Base-by-base conservation (phyloP, 805 yeast species). In the Spathaspora girioi region DNA sequence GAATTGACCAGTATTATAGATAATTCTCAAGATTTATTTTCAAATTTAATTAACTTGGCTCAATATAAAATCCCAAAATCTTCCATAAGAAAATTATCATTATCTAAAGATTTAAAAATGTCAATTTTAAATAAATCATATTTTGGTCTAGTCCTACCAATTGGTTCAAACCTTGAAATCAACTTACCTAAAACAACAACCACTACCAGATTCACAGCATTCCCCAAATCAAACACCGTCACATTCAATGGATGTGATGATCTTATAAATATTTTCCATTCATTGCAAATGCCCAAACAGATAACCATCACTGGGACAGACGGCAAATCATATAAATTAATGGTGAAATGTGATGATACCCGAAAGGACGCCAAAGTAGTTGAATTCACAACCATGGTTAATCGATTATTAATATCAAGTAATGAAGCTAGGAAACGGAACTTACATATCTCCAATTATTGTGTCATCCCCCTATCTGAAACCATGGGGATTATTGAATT, bases 311-410 rank as follows among this genome's bases (percentile, higher is more conserved):
- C 81, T 40, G 99, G 98, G 0, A 82, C 89, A 2, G 89, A 93
- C 67, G 92, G 93, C 8, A 68, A 70, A n/a, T 66, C 72, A 1
- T 92, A 92, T 63, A 79, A 86, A 17, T 76, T 94, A 14, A 77
- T 94, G 70, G 85, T 96, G 59, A 94, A 94, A 63, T 80, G 83
- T 55, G 99, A 94, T 67, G 99, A 94, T 70, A 84, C 96, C 17
- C 73, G 98, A 56, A 96, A 96, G 62, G 99, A 96, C 72, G 94
- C 97, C 3, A 87, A 96, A 59, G 81, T 93, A 48, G 87, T 87
- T n/a, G 94, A 96, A 59, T 86, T 94, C 59, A 89, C 97, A 0
- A 82, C 89, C 1, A 86, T 91, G 67, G 83, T 94, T 66, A 92
- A 92, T 63, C 80, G 89, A 57, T 64, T 94, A 29, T 71, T 94